These are phyloP conservation scores for Camellia sinensis DNA, from an alignment of 148 eudicot species.

Conservation along the genomic window DNA sequence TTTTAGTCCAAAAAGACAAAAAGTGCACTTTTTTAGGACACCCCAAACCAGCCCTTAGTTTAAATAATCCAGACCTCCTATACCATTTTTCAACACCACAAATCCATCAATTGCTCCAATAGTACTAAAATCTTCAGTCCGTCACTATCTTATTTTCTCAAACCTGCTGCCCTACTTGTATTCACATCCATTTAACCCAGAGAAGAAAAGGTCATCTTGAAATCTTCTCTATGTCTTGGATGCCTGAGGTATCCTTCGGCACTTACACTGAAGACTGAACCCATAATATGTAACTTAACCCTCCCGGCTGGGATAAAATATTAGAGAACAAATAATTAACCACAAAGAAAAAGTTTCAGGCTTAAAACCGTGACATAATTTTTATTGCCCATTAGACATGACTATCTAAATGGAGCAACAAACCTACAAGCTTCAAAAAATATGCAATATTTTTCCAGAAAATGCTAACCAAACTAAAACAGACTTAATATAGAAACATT, in stretches of 20 bases:
- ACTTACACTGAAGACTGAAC: neutral
- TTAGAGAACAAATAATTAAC: neutral
- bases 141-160: conserved; percentile 5
- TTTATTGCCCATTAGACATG: neutral
- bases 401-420: neutral
- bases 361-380: neutral
- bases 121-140: neutral
- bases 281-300: neutral
- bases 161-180: neutral
- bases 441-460: neutral
- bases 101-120: neutral
- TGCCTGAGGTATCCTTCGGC: neutral
- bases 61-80: neutral
- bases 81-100: neutral
- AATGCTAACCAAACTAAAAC: neutral
- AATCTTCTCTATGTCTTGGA: neutral
- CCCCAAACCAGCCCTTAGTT: no score
- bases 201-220: neutral
- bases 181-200: neutral
- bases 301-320: neutral
- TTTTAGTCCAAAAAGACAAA: no score
- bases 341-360: neutral
- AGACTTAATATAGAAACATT: no score
- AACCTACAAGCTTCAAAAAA: neutral
- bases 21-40: no score